A percentile compares a stretch with the other conserved stretches of the same genome.
phyloP scores from a whole-genome alignment of 371 early-diverging fungal genomes.

The Mucor lusitanicus region DNA sequence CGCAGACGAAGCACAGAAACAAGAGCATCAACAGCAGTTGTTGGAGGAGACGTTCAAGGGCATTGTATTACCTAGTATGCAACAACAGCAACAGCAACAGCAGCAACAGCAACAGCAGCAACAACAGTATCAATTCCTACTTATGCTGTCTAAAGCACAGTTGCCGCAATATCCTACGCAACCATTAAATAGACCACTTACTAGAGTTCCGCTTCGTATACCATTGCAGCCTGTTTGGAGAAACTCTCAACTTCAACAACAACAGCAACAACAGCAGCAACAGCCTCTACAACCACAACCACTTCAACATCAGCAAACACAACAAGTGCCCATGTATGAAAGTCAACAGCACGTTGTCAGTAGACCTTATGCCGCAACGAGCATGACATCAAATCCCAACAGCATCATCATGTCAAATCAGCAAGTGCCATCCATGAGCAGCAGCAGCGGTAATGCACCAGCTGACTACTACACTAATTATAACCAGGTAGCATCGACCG shows the following conservation, averaged over 20 bases:
- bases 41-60: conserved; percentile 46
- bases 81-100: conserved; percentile 38
- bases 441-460: neutral
- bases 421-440: neutral
- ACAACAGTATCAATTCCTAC: conserved; percentile 32
- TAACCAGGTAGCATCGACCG: neutral
- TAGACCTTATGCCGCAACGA: neutral
- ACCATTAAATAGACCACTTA: conserved; percentile 21
- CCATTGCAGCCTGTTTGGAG: conserved; percentile 30
- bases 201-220: conserved; percentile 30
- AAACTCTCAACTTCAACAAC: conserved; percentile 13
- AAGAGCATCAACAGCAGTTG: conserved; percentile 42
- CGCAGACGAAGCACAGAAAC: conserved; percentile 37
- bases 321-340: conserved; percentile 5
- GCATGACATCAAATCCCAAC: neutral
- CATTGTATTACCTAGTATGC: conserved; percentile 34
- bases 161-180: conserved; percentile 30
- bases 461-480: neutral
- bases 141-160: conserved; percentile 28
- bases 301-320: conserved; percentile 9
- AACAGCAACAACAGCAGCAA: conserved; percentile 10
- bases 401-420: neutral
- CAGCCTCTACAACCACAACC: neutral
- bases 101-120: conserved; percentile 32
- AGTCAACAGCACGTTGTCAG: neutral